Base-by-base conservation (phyloP, 371 early-diverging fungal genomes). In the Mortierella sp. region DNA sequence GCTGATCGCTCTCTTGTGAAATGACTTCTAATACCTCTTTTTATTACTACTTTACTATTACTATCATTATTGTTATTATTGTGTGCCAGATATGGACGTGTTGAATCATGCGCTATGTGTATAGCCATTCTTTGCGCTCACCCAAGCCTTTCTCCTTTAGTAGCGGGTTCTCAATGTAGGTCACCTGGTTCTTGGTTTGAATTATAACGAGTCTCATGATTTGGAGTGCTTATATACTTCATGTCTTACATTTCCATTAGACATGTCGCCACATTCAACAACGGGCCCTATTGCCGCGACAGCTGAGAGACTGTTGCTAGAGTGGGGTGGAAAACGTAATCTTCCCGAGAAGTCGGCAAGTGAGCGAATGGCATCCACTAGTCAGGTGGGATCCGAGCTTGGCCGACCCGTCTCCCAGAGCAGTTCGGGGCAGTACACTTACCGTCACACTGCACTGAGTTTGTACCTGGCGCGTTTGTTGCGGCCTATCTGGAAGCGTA, bases 391-490 rank as follows among this genome's bases (percentile, higher is more conserved):
- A 66, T 86, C 79, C 57, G 86, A 86, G 55, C 81, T 91, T 10
- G 92, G 91, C 8, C 64, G 86, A 61, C 88, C 91, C 0, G 71
- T 88, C 43, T 73, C 87, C 0, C 77, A 87, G 12, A 76, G 87
- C 24, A 90, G 87, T 28, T 81, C 88, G 0, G 85, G 70, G 24
- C 83, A 76, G 39, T 89, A 83, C 60, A 94, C 94, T 67, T 92
- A 91, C 24, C 86, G 87, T 22, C 94, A 95, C 73, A 89, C 95
- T 69, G 96, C 94, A n/a, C 85, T 96, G 52, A 92, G 90, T 12
- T 77, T 94, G 12, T 95, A 93, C 70, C 65, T 96, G 62, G 87
- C 91, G 18, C 93, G 96, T 18, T 64, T 91, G 5, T 77, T 96
- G 73, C 77, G 86, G 35, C 91, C 94, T 1, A 70, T 96, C 20